Base-by-base conservation (phyloP, 73 alveolate species). In the Loxodes magnus region DNA sequence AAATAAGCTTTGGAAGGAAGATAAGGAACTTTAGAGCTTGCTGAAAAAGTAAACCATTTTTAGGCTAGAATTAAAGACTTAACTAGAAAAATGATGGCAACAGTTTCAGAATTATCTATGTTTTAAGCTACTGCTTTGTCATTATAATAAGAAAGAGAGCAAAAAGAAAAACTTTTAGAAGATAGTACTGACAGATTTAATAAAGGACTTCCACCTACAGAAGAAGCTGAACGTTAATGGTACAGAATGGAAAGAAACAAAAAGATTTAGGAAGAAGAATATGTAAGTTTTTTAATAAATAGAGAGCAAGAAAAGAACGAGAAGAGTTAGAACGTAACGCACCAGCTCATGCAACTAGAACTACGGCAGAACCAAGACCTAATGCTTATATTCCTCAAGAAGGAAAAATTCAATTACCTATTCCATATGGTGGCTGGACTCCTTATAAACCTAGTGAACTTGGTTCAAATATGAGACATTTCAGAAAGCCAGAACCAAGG, bases 101-200 rank as follows among this genome's bases (percentile, higher is more conserved):
- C 98, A n/a, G 92, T 89, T 42, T 78, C 95, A 19, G 98, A 90
- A 49, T 67, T 90, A 36, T 90, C 98, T 37, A 90, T 90, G 95
- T 90, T 86, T 81, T 76, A 90, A 48, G 95, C 96, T 2, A 87
- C 88, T 38, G 93, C 96, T 0, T 61, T 89, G 29, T 86, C 86
- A 56, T 71, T 90, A 37, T 69, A 87, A 68, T 54, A 86, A 49
- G 94, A 88, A 46, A 90, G 84, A 56, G 96, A 90, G 42, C 92
- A 82, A 43, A 63, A 82, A 59, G 98, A 87, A 72, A 56, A 58
- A 7, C 70, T 74, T 4, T 63, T 74, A 31, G 90, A 88, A 9
- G 79, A 67, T 22, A 71, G 92, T 20, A 56, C 52, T 43, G 35
- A 64, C 52, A 63, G 96, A 64, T 61, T 90, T 27, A 86, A 82